Conservation (phyloP, 2,329 filamentous ascomycete species). For the Trichoderma koningii region DNA sequence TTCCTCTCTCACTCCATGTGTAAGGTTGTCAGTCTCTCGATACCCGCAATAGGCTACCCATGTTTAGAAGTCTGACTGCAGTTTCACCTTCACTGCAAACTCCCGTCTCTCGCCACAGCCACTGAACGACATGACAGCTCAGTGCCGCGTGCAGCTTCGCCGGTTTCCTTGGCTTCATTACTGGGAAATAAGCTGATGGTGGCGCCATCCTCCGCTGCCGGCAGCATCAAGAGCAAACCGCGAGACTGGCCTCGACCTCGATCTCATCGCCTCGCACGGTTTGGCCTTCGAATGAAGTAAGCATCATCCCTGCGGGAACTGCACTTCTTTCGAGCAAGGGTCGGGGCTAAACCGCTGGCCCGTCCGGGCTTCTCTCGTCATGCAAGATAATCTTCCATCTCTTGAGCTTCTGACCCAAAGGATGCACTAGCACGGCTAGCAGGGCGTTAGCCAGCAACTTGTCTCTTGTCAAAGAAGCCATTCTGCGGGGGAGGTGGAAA, state of each 20-base stretch:
- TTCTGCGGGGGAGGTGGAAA: conserved; percentile 16
- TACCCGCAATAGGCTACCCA: background rate
- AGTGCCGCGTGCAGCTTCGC: conserved; percentile 54
- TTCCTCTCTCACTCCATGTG: background rate
- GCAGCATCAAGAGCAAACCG: conserved; percentile 49
- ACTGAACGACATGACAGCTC: conserved; percentile 51
- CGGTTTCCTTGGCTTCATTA: conserved; percentile 55
- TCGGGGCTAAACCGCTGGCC: conserved; percentile 47
- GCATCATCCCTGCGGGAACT: conserved; percentile 49
- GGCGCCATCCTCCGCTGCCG: conserved; percentile 44
- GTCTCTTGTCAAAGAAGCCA: conserved; percentile 17
- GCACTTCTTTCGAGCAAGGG: background rate
- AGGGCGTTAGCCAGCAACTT: conserved; percentile 1
- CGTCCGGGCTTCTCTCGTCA: conserved; percentile 46
- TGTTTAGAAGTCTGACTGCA: conserved; percentile 43
- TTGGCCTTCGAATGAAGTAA: conserved; percentile 46
- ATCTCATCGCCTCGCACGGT: conserved; percentile 44
- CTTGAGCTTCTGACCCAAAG: conserved; percentile 15
- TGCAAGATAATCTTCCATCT: conserved; percentile 45
- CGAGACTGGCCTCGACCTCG: conserved; percentile 43
- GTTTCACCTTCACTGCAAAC: conserved; percentile 47
- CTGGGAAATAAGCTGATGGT: conserved; percentile 55
- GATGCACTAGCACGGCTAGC: background rate
- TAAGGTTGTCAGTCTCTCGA: background rate
- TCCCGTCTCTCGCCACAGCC: conserved; percentile 41